Base-by-base conservation (phyloP, 2,329 filamentous ascomycete species). In the Scedosporium dehoogii region DNA sequence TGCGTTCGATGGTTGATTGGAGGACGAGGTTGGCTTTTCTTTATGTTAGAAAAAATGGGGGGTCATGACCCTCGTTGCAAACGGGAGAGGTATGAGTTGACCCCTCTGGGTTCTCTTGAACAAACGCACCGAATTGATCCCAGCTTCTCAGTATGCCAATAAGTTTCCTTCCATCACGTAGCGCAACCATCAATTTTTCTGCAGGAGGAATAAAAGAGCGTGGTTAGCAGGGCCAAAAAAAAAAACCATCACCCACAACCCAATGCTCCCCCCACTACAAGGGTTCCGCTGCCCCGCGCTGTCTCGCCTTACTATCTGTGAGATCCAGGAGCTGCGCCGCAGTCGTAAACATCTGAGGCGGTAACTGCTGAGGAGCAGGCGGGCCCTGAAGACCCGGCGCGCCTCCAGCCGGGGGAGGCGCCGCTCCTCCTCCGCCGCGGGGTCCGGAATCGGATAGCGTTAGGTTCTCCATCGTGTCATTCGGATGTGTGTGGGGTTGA, bases 261-360 rank as follows among this genome's bases (percentile, higher is more conserved):
- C 41, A 44, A 27, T 27, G 25, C 14, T 58, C 33, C 12, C n/a
- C 21, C 48, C 48, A 46, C 6, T 18, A 6, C 42, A 6, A 4
- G 42, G 42, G 14, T 46, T 55, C 48, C 42, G 27, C 29, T 18
- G 4, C 33, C 23, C 12, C 18, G 12, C 44, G 16, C 23, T 29
- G 41, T 23, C 25, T 27, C 21, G 21, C 44, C 23, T 80, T 85
- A 97, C 93, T 99, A 79, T 99, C 94, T 69, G 94, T 97, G 70
- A 99, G 82, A 74, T 99, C 94, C 64, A 99, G 80, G 64, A 99
- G 81, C 79, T 97, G 94, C 62, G 94, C 92, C 38, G 94, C 94
- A 38, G 94, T 99, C 18, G 94, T 96, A 78, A 99, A 99, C 89
- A 97, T 97, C 79, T 99, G 93, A 64, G 92, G 92, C 14, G 90